These are phyloP conservation scores for Wickerhamomyces xylosicus DNA, from an alignment of 805 yeast species.

Conservation along the genomic window DNA sequence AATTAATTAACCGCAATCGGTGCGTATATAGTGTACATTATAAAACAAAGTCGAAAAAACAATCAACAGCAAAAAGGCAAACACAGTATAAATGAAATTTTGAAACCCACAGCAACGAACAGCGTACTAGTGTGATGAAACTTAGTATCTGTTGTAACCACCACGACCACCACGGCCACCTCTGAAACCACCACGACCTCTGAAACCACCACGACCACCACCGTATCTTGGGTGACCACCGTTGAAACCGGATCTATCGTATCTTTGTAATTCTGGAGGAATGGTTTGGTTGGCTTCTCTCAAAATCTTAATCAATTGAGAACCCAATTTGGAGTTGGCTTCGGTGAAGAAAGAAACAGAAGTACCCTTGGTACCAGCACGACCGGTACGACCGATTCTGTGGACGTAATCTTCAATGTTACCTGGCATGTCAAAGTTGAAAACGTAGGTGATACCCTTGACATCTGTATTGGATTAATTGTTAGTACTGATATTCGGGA, in stretches of 20 bases:
- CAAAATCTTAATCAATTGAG: conserved; percentile 80
- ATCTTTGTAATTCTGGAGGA: conserved; percentile 69
- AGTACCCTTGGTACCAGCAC: conserved; percentile 95
- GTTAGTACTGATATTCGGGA: too few relatives aligned
- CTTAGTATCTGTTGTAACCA: conserved; percentile 9
- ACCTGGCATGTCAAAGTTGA: conserved; percentile 96
- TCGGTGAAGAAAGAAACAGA: conserved; percentile 92
- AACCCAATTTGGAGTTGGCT: conserved; percentile 80
- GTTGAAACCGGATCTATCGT: conserved; percentile 67
- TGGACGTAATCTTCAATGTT: conserved; percentile 98
- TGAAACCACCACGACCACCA: conserved; percentile 26
- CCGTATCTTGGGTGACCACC: conserved; percentile 41
- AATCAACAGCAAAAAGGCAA: too few relatives aligned
- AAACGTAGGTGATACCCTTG: conserved; percentile 89
- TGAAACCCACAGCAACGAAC: too few relatives aligned
- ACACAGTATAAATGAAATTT: too few relatives aligned
- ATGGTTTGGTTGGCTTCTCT: conserved; percentile 91
- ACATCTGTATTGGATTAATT: conserved; percentile 53
- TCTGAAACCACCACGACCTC: conserved; percentile 27
- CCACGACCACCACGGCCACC: conserved; percentile 17
- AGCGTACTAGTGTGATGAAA: too few relatives aligned
- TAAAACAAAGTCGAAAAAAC: too few relatives aligned
- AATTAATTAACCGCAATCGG: too few relatives aligned
- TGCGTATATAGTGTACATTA: too few relatives aligned
- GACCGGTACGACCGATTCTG: conserved; percentile 93